A percentile compares a stretch with the other conserved stretches of the same genome.
Evolutionary conservation across 1,139 yeast species (phyloP).

Genomic region (Debaryomyces subglobosus): DNA sequence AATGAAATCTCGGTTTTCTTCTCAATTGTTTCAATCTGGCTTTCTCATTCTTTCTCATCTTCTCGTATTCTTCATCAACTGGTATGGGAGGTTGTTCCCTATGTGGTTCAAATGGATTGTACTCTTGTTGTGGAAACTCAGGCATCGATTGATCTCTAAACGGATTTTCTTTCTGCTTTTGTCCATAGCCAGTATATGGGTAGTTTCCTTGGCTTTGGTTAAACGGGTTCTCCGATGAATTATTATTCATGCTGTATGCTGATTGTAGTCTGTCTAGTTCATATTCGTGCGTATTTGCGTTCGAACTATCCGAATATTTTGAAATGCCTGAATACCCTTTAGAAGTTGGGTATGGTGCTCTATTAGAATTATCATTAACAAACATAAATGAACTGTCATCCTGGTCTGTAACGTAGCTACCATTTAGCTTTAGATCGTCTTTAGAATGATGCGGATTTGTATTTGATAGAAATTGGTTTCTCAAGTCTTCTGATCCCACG

Average conservation of each 20-base stretch:
- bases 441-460: slow-evolving; percentile 2
- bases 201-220: slow-evolving; percentile 9
- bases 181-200: slow-evolving; percentile 6
- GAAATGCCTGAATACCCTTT: neutral
- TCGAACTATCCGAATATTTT: slow-evolving; percentile 1
- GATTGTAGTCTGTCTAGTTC: slow-evolving; percentile 1
- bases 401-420: slow-evolving; percentile 4
- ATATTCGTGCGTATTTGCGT: slow-evolving; percentile 2
- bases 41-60: slow-evolving; percentile 27
- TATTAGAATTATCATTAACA: neutral
- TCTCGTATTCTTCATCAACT: slow-evolving; percentile 19
- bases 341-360: neutral
- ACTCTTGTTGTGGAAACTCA: slow-evolving; percentile 3
- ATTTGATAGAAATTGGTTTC: slow-evolving; percentile 10
- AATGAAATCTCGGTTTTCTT: slow-evolving; percentile 44
- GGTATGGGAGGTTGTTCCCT: slow-evolving; percentile 22
- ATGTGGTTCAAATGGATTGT: slow-evolving; percentile 9
- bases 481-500: slow-evolving; percentile 5
- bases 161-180: slow-evolving; percentile 16
- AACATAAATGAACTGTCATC: neutral
- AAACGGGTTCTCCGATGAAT: slow-evolving; percentile 23
- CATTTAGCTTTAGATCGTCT: neutral
- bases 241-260: slow-evolving; percentile 1
- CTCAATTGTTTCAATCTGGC: slow-evolving; percentile 29
- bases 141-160: slow-evolving; percentile 16